phyloP scores from a whole-genome alignment of 2,329 filamentous ascomycete genomes.

The Botrytis medusae region DNA sequence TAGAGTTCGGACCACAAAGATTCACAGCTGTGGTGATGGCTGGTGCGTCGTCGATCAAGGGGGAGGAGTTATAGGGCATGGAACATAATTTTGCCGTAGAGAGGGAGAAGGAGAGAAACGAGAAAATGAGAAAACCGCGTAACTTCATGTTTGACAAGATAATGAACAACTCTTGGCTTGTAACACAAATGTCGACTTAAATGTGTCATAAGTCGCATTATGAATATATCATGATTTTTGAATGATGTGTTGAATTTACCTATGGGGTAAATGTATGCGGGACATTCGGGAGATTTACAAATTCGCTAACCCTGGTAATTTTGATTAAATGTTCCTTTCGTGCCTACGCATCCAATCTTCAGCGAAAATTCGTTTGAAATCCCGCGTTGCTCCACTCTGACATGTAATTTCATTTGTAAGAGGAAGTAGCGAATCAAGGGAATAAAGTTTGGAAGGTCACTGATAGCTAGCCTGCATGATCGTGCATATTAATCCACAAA shows the following conservation, averaged over 20 bases:
- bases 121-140: background rate
- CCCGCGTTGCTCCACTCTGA: background rate
- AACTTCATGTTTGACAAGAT: background rate
- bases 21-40: background rate
- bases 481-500: constrained; percentile 2
- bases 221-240: background rate
- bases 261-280: background rate
- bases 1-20: background rate
- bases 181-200: background rate
- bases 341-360: background rate
- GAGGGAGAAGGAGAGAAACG: constrained; percentile 6
- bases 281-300: background rate
- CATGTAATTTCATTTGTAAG: background rate
- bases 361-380: background rate
- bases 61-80: constrained; percentile 14
- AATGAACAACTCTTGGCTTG: background rate
- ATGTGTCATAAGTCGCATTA: background rate
- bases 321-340: background rate
- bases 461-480: background rate
- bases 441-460: background rate
- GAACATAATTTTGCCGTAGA: constrained; percentile 4
- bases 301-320: background rate
- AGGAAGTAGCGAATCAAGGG: background rate
- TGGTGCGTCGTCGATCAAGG: background rate
- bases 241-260: background rate